Evolutionary conservation across 139 green algal species (phyloP), one percentile per base, ranked within the genome.

Genomic region (Chlamydomonas eustigma): DNA sequence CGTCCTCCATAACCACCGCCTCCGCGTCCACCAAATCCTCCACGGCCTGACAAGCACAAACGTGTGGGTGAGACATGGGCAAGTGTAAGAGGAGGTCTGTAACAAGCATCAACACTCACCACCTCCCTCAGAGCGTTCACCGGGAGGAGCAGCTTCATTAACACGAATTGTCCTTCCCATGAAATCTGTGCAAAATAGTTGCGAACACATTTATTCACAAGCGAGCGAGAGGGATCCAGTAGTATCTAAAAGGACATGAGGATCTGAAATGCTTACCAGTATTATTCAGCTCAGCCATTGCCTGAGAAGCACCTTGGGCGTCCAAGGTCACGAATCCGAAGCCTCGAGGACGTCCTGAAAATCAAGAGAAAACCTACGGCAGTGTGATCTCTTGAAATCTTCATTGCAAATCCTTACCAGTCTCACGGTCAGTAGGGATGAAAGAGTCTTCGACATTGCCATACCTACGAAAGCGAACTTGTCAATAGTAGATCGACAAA

Each of bases 311-410:
- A 28, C 78, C 80, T 2, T 39, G 68, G 2, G 44, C 66, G 37
- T 71, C 67, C 67, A 93, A 88, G 37, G 88, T 93, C 64, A 94
- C 88, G 83, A 94, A 94, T 39, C 81, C 89, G 70, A 93, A 94
- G 37, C 89, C 89, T 35, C 89, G 77, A 52, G 86, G 86, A 30
- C 89, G 79, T 8, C 28, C 89, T 58, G 44, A 58, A 58, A 58
- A 28, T 58, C 44, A 18, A 58, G 85, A 28, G 84, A 4, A 51
- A 8, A 30, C 4, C 67, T 51, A 28, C 69, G 8, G n/a, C n/a
- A n/a, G n/a, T n/a, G n/a, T n/a, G n/a, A n/a, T n/a, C n/a, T n/a
- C n/a, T n/a, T n/a, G n/a, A n/a, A n/a, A n/a, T n/a, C n/a, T n/a
- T n/a, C n/a, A n/a, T n/a, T n/a, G n/a, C n/a, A n/a, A n/a, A 28